Base-by-base conservation (phyloP, 2,329 filamentous ascomycete species). In the Lojkania enalia region DNA sequence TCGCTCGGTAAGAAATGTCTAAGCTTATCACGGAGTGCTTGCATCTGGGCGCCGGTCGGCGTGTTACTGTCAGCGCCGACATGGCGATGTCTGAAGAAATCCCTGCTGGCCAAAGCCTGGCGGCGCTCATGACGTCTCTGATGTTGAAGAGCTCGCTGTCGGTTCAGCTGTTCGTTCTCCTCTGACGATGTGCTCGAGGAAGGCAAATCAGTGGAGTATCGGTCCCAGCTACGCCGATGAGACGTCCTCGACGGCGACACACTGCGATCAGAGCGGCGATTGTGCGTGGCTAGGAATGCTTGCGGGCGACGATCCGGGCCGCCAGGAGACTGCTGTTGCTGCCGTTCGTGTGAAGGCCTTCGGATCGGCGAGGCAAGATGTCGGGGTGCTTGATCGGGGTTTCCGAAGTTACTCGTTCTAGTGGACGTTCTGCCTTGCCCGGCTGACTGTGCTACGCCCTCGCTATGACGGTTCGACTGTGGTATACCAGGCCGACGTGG, bases 191-290 rank as follows among this genome's bases (percentile, higher is more conserved):
- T 57, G 47, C 48, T 58, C 9, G 56, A 52, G 6, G 43, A 46
- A 15, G 49, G 46, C 9, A 61, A 39, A 51, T 68, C 64, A 13
- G 51, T 52, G 5, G 60, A 55, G 30, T 65, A 69, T 15, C 56
- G 51, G 20, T 66, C 62, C 32, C 55, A 67, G 48, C 47, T 63
- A n/a, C 65, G 60, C 30, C 65, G 61, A 35, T 57, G 53, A n/a
- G 63, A 60, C 14, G 56, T 60, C 25, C 60, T 57, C n/a, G n/a
- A n/a, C 4, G 60, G 63, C 37, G 61, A 64, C 5, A 51, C 46
- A 35, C 55, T 63, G 13, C 55, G 56, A 23, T 63, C 57, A 39
- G 59, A 54, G 20, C 55, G 58, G 16, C 55, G 60, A 30, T 40
- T 40, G 23, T 58, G 57, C 4, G 47, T 27, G 21, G 21, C 31